Evolutionary conservation across 352 stramenopile genomes (phyloP), one percentile per base, ranked within the genome.

Genomic region (Phytopythium vexans): DNA sequence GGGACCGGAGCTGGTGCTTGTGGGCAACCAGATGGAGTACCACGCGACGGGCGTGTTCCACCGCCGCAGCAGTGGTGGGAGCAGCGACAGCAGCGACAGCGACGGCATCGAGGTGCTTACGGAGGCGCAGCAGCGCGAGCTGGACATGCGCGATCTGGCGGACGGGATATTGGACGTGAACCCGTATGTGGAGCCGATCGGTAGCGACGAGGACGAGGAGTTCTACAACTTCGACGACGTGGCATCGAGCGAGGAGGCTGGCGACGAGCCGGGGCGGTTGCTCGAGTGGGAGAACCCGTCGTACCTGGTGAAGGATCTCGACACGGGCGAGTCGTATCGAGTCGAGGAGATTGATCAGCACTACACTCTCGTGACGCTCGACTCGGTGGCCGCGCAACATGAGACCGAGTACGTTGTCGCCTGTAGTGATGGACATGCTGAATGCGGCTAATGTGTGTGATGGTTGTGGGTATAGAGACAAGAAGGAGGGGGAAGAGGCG

Each of bases 301-400:
- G 21, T 92, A 92, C 52, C 49, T 92, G 36, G 82, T 92, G 6
- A 90, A 89, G 54, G 77, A 92, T 55, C 68, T 92, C 40, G 82
- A 92, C 58, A 90, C 77, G 39, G 82, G 82, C 37, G 74, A 89
- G 62, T 86, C 70, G 15, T 92, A 90, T 52, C 65, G 78, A 27
- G 79, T 92, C 4, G 82, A 92, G 45, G 77, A 92, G 62, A 92
- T 92, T 57, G 82, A 92, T 48, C 79, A 89, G 64, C 78, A 89
- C 42, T 92, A 89, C 49, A 85, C 69, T 15, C 64, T 92, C 42
- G 72, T 90, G 27, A 90, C 79, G 36, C 64, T 92, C 11, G 82
- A 92, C 41, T 75, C 75, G 7, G 65, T 90, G 21, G 77, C 65
- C 5, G 64, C 72, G 33, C 74, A 90, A 50, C 74, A 85, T 52